Base-by-base conservation (phyloP, 495 filamentous ascomycete genomes). In the Evansstolkia leycettana region DNA sequence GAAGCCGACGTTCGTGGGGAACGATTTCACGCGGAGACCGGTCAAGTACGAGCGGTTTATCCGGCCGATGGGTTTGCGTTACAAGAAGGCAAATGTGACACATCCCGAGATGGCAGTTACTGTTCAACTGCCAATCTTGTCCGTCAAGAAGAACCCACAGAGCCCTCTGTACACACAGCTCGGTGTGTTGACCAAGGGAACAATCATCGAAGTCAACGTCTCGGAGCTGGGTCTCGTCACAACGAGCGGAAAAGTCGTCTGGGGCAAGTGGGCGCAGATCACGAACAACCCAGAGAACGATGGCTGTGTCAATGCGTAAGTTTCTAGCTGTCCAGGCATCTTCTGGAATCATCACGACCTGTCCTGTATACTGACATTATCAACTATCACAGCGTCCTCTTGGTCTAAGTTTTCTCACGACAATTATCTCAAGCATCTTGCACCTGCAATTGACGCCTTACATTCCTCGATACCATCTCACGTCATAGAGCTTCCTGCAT, bases 131-230 rank as follows among this genome's bases (percentile, higher is more conserved):
- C 90, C 89, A 11, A 94, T 98, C 38, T 72, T 98, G 34, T 72
- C 71, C 28, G 90, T 99, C 45, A 96, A 96, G 72, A 96, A 99
- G 79, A 98, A 95, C 65, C 90, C 90, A 8, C 84, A 90, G 64
- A 88, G 83, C 53, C 86, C 85, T 2, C 75, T 95, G 56, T 96
- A 85, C 57, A 96, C 92, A 3, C 89, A 94, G 47, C 67, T 96
- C 12, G 90, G 90, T 39, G 90, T 96, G 5, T 52, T 98, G 6
- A 40, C 39, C 25, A 47, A 43, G 42, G 28, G 38, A 30, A 42
- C 41, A 32, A 37, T 36, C 13, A 19, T 38, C 37, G 90, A 25
- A 42, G 41, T 37, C 39, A 15, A 99, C 57, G 87, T 95, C 11
- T 82, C 75, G 12, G 90, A 96, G 55, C 60, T 99, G 36, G 90